phyloP scores from a whole-genome alignment of 257 asterid genomes.

The Scutellaria minor region DNA sequence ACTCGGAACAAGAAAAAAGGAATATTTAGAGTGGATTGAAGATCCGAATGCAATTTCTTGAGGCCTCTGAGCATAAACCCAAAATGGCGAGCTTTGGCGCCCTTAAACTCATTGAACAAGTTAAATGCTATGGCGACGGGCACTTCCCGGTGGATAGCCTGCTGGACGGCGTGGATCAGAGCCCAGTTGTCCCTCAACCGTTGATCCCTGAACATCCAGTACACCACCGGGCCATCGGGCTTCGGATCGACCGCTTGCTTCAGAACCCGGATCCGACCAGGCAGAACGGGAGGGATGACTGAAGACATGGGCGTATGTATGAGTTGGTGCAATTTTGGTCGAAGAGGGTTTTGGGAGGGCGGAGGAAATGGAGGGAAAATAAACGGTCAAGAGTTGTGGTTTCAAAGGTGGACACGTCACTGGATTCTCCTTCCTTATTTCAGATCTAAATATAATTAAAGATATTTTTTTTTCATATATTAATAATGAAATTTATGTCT shows the following conservation, averaged over 20 bases:
- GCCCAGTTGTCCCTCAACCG: slow-evolving; percentile 96
- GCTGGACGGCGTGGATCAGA: slow-evolving; percentile 88
- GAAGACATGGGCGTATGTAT: slow-evolving; percentile 45
- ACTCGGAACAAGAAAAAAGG: slow-evolving; percentile 90
- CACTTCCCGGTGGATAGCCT: slow-evolving; percentile 69
- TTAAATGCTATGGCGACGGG: slow-evolving; percentile 90
- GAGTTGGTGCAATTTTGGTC: slow-evolving; percentile 31
- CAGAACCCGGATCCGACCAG: slow-evolving; percentile 75
- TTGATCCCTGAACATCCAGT: slow-evolving; percentile 99
- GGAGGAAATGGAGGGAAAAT: slow-evolving; percentile 71
- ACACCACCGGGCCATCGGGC: slow-evolving; percentile 80
- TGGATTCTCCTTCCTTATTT: slow-evolving; percentile 7
- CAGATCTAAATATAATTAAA: too few species aligned
- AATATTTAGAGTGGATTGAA: slow-evolving; percentile 50
- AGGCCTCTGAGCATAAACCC: slow-evolving; percentile 98
- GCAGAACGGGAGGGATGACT: slow-evolving; percentile 56
- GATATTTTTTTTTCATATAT: too few species aligned
- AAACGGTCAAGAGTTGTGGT: slow-evolving; percentile 64
- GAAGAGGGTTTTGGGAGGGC: slow-evolving; percentile 7
- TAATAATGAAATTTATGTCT: too few species aligned
- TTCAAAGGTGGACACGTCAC: slow-evolving; percentile 64
- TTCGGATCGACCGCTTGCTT: slow-evolving; percentile 46
- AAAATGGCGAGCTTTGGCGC: slow-evolving; percentile 93
- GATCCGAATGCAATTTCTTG: slow-evolving; percentile 52
- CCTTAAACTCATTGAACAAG: slow-evolving; percentile 77